These are phyloP conservation scores for Alternaria longipes DNA, from an alignment of 2,329 filamentous ascomycete genomes.

Conservation along the genomic window DNA sequence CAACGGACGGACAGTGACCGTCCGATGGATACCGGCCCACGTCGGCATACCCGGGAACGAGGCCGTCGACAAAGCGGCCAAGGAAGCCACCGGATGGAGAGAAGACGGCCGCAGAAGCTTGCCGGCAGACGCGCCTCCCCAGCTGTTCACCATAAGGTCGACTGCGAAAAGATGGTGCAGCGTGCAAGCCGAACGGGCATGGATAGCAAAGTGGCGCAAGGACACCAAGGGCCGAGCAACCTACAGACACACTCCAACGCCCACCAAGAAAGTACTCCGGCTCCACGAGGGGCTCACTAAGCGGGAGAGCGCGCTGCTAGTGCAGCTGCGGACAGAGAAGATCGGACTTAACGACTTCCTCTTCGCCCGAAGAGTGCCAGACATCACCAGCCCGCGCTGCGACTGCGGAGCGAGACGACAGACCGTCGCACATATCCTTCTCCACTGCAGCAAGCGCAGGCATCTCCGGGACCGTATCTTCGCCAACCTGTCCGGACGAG, in stretches of 20 bases:
- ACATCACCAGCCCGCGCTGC: constrained; percentile 19
- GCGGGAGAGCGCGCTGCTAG: constrained; percentile 22
- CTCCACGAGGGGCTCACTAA: constrained; percentile 25
- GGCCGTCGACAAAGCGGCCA: constrained; percentile 2
- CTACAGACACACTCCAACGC: background rate
- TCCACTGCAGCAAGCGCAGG: constrained; percentile 19
- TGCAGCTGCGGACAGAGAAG: constrained; percentile 26
- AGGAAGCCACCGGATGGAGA: background rate
- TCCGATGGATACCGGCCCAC: constrained; percentile 4
- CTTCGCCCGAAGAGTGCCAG: constrained; percentile 22
- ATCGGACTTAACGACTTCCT: constrained; percentile 28
- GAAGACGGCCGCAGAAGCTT: background rate
- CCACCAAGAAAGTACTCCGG: constrained; percentile 3
- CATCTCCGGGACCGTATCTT: constrained; percentile 27
- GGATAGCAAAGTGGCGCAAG: background rate
- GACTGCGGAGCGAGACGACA: constrained; percentile 24
- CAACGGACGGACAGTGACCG: constrained; percentile 1
- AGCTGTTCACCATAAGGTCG: background rate
- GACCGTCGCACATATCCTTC: constrained; percentile 28
- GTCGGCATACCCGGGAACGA: background rate
- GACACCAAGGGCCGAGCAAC: background rate
- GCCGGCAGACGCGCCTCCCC: background rate
- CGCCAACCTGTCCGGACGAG: constrained; percentile 20
- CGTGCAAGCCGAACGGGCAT: background rate
- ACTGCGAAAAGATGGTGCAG: background rate